phyloP scores from a whole-genome alignment of 2,329 filamentous ascomycete genomes.

The Apiospora koreana region DNA sequence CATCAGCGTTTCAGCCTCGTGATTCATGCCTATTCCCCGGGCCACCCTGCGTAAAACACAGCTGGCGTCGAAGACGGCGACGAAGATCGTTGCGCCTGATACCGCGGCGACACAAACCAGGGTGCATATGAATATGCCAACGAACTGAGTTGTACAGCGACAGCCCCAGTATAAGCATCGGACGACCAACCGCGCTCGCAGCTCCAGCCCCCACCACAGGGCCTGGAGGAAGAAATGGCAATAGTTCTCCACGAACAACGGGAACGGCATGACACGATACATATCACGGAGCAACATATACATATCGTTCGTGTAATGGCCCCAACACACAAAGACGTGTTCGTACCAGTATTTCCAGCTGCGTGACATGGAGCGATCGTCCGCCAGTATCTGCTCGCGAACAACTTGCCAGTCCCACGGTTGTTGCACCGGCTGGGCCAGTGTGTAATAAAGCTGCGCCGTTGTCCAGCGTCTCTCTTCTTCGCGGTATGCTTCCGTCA shows the following conservation, averaged over 20 bases:
- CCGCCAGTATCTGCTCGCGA: not conserved
- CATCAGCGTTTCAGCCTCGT: not conserved
- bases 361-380: not conserved
- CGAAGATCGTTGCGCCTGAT: not conserved
- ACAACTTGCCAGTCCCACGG: not conserved
- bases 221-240: too few species aligned
- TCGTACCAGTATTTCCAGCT: not conserved
- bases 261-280: not conserved
- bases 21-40: not conserved
- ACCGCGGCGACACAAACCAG: not conserved
- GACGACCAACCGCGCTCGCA: not conserved
- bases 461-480: too few species aligned
- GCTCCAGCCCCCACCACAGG: not conserved
- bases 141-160: too few species aligned
- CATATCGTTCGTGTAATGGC: not conserved
- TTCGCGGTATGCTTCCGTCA: too few species aligned
- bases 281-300: not conserved
- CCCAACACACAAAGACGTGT: too few species aligned
- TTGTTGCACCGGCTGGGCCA: too few species aligned
- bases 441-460: too few species aligned
- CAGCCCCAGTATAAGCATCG: not conserved
- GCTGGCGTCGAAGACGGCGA: not conserved
- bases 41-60: not conserved
- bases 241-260: not conserved
- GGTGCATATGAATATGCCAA: too few species aligned